Percentiles rank a stretch among this genome's conserved stretches.
Evolutionary conservation across 371 early-diverging fungal genomes (phyloP).

Genomic region (Mortierella sp.): DNA sequence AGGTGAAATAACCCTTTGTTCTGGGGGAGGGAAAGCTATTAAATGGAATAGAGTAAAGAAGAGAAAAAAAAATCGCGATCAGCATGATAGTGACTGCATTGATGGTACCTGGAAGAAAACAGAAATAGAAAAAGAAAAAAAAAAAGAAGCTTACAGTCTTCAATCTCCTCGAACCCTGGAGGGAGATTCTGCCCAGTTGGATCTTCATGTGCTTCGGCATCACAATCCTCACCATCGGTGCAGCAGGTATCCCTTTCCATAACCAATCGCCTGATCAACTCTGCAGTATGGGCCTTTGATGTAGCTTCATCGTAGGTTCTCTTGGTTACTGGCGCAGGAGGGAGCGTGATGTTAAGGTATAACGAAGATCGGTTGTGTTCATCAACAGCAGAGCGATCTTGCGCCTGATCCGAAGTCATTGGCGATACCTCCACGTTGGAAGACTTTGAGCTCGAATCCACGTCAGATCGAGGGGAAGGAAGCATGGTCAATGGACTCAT

Average conservation of each 20-base stretch:
- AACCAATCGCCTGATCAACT: slow-evolving; percentile 42
- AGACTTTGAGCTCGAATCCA: slow-evolving; percentile 12
- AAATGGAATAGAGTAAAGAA: neutral
- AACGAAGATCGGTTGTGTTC: slow-evolving; percentile 14
- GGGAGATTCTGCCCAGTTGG: slow-evolving; percentile 37
- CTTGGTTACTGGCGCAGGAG: slow-evolving; percentile 26
- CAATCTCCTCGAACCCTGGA: slow-evolving; percentile 47
- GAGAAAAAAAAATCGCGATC: neutral
- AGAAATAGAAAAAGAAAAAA: neutral
- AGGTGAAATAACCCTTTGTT: slow-evolving; percentile 27
- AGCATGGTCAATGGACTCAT: slow-evolving; percentile 50
- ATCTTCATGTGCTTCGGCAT: slow-evolving; percentile 8
- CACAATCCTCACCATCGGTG: slow-evolving; percentile 33
- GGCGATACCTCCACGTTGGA: slow-evolving; percentile 1
- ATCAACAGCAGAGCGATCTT: neutral
- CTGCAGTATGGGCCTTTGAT: slow-evolving; percentile 45
- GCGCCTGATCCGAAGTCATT: slow-evolving; percentile 6
- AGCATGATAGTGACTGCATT: too few relatives aligned
- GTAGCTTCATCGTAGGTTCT: slow-evolving; percentile 52
- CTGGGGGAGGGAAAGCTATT: slow-evolving; percentile 39
- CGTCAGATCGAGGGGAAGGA: slow-evolving; percentile 43
- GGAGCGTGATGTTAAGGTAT: slow-evolving; percentile 36
- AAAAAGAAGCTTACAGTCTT: slow-evolving; percentile 38
- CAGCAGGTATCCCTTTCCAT: slow-evolving; percentile 22
- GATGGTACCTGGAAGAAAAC: neutral